Evolutionary conservation across 2,329 filamentous ascomycete species (phyloP), one percentile per base, ranked within the genome.

Genomic region (Exophiala sp.): DNA sequence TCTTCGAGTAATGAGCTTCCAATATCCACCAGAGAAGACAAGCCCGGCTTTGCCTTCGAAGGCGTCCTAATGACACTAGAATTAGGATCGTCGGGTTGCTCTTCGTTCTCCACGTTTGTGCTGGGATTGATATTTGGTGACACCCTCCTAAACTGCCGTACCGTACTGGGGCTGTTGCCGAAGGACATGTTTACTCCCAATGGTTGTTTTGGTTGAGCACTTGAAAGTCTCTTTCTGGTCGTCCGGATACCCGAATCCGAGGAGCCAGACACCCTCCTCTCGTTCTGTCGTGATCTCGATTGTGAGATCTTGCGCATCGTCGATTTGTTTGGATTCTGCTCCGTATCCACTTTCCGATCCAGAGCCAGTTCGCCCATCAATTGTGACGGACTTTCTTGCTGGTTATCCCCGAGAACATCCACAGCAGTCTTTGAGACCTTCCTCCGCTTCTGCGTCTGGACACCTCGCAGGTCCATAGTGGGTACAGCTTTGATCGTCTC

Each of bases 131-230:
- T 77, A 83, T 63, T 78, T 77, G 75, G 64, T 89, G 91, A 94
- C 1, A 95, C 90, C 20, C 92, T 84, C 60, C 89, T 88, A 76
- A 96, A 97, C 48, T 95, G 86, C 50, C 91, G 86, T 62, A 95
- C 89, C 12, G 91, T 96, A 1, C 92, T 96, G 1, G 89, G 89
- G 6, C 86, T 88, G 70, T 97, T 97, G 47, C 92, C 94, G 72
- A 95, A 97, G 5, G 87, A 95, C 77, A 95, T 86, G 65, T 97
- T 90, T 1, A 94, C 81, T 51, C 91, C 90, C 1, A 96, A 78
- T 0, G 92, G 91, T 60, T 89, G 86, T 71, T 89, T 91, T 1
- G 82, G 71, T 38, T 64, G 63, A 2, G 77, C 78, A 52, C 74
- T 77, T 8, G 72, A 72, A 39, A 69, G 65, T 50, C 75, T 68